Conservation (phyloP, 176 grass and related monocot species). For the Rhipidocladum racemiflorum region DNA sequence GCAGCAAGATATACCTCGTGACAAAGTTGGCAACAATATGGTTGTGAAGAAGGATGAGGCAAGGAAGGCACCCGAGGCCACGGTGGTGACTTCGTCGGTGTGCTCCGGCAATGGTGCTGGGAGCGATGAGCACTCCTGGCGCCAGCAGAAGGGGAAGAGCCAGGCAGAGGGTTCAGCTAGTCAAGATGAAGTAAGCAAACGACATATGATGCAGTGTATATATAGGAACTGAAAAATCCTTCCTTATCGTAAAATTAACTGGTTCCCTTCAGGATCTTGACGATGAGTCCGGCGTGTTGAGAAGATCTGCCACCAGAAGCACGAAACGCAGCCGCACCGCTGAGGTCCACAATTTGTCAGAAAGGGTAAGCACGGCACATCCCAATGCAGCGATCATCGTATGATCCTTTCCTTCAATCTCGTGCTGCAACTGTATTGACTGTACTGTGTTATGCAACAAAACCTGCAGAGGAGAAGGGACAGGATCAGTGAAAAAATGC, state of each 20-base stretch:
- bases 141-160: constrained; percentile 47
- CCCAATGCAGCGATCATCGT: background rate
- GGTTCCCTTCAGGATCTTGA: constrained; percentile 43
- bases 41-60: constrained; percentile 17
- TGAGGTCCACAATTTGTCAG: constrained; percentile 90
- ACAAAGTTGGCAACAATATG: background rate
- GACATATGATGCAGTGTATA: background rate
- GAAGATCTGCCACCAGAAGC: constrained; percentile 37
- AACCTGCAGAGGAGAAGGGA: constrained; percentile 64
- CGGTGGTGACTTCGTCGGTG: constrained; percentile 28
- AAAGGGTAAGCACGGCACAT: constrained; percentile 60
- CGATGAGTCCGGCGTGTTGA: constrained; percentile 47
- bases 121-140: constrained; percentile 39
- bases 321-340: constrained; percentile 69
- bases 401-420: background rate
- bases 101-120: constrained; percentile 47
- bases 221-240: background rate
- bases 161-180: constrained; percentile 48
- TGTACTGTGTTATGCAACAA: background rate
- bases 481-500: constrained; percentile 72
- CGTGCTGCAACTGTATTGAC: constrained; percentile 2
- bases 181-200: constrained; percentile 55
- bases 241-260: background rate
- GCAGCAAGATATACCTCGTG: constrained; percentile 27
- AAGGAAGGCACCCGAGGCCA: constrained; percentile 25